phyloP scores from a whole-genome alignment of 495 filamentous ascomycete genomes.

The Aspergillus hancockii region DNA sequence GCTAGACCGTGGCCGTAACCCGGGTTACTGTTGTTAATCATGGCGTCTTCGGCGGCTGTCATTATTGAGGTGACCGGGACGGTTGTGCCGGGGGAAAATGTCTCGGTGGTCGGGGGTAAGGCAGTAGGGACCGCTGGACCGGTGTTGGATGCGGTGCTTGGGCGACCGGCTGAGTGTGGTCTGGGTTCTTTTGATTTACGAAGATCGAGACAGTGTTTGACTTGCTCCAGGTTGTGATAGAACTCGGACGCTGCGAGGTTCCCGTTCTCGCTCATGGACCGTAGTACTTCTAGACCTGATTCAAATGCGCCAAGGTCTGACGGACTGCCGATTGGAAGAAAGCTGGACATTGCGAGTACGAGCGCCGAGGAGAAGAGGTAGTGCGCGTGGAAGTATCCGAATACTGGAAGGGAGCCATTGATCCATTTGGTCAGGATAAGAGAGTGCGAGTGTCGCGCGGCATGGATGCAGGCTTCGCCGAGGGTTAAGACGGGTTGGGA shows the following conservation, averaged over 20 bases:
- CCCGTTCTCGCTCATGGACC: slow-evolving; percentile 43
- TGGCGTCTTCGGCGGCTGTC: neutral
- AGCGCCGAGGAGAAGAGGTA: slow-evolving; percentile 48
- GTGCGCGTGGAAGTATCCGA: slow-evolving; percentile 49
- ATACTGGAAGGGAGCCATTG: slow-evolving; percentile 44
- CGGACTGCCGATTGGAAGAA: slow-evolving; percentile 40
- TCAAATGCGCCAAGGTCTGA: slow-evolving; percentile 40
- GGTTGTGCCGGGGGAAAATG: neutral
- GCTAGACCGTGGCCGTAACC: neutral
- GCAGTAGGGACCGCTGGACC: neutral
- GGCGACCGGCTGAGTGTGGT: neutral
- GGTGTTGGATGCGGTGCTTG: neutral
- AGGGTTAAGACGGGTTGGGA: slow-evolving; percentile 44
- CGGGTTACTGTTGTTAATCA: neutral
- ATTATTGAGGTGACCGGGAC: neutral
- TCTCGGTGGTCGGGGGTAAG: too few relatives aligned
- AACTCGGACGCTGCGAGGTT: slow-evolving; percentile 46
- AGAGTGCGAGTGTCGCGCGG: slow-evolving; percentile 43
- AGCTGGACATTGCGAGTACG: slow-evolving; percentile 45
- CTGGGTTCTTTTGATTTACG: slow-evolving; percentile 18
- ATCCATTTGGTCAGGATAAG: slow-evolving; percentile 48
- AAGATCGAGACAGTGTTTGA: slow-evolving; percentile 34
- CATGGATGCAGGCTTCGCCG: slow-evolving; percentile 47
- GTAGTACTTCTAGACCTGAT: slow-evolving; percentile 40
- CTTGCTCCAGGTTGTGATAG: slow-evolving; percentile 38